Percentiles rank a stretch among this genome's conserved stretches.
Evolutionary conservation across 1,139 yeast genomes (phyloP).

Genomic region (Trichomonascaceae sp.): DNA sequence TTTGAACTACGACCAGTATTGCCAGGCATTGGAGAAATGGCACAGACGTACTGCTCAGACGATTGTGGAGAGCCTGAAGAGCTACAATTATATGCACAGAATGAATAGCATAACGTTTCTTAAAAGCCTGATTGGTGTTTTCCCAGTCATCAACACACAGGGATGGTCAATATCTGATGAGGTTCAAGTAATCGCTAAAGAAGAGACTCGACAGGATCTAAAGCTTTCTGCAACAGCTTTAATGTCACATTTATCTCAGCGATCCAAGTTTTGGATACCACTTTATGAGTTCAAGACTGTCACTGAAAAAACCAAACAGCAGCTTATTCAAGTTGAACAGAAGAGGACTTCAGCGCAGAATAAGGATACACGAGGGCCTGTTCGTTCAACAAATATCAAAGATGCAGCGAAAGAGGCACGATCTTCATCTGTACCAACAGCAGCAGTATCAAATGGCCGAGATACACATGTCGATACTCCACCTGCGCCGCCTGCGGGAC

Average conservation of each 20-base stretch:
- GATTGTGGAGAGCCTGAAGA: conserved; percentile 44
- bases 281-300: conserved; percentile 26
- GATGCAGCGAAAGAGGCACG: neutral
- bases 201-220: conserved; percentile 73
- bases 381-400: neutral
- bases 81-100: conserved; percentile 70
- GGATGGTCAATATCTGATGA: conserved; percentile 49
- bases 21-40: conserved; percentile 47
- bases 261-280: conserved; percentile 51
- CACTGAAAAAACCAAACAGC: conserved; percentile 19
- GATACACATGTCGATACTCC: neutral
- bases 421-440: neutral
- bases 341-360: conserved; percentile 13
- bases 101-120: conserved; percentile 75
- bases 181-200: conserved; percentile 43
- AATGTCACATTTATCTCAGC: conserved; percentile 61
- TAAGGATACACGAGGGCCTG: neutral
- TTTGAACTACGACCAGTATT: conserved; percentile 36
- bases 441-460: conserved; percentile 1
- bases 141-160: conserved; percentile 66
- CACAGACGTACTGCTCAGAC: conserved; percentile 47
- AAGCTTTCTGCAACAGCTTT: conserved; percentile 74
- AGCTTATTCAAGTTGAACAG: conserved; percentile 19
- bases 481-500: neutral
- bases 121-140: conserved; percentile 58